Conservation (phyloP, 495 filamentous ascomycete species). For the Daldinia bambusicola region DNA sequence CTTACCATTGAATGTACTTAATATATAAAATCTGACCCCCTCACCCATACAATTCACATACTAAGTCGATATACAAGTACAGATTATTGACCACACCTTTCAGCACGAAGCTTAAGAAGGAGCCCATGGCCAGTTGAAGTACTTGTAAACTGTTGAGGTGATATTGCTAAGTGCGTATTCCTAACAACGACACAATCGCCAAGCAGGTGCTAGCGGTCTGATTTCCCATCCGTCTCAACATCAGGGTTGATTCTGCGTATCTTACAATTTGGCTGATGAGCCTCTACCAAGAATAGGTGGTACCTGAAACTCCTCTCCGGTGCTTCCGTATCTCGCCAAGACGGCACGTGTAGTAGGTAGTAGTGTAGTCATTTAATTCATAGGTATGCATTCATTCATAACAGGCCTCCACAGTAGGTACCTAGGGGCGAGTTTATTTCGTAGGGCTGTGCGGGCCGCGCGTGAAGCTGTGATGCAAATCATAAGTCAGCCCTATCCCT, state of each 20-base stretch:
- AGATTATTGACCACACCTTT: too few species aligned
- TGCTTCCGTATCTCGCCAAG: not conserved
- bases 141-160: not conserved
- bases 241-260: not conserved
- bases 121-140: not conserved
- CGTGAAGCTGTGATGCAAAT: slow-evolving; percentile 40
- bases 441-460: slow-evolving; percentile 38
- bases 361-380: not conserved
- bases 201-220: slow-evolving; percentile 3
- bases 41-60: too few species aligned
- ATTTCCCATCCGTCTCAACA: slow-evolving; percentile 2
- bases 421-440: slow-evolving; percentile 28
- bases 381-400: not conserved
- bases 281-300: not conserved
- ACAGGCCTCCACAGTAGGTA: too few species aligned
- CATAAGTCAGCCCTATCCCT: not conserved
- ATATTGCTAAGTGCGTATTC: slow-evolving; percentile 11
- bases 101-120: too few species aligned
- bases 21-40: too few species aligned
- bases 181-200: slow-evolving; percentile 27
- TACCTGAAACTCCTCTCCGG: not conserved
- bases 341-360: not conserved
- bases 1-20: too few species aligned
- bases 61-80: too few species aligned
- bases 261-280: not conserved